These are phyloP conservation scores for Neonectria coccinea DNA, from an alignment of 2,329 filamentous ascomycete genomes.

Conservation along the genomic window DNA sequence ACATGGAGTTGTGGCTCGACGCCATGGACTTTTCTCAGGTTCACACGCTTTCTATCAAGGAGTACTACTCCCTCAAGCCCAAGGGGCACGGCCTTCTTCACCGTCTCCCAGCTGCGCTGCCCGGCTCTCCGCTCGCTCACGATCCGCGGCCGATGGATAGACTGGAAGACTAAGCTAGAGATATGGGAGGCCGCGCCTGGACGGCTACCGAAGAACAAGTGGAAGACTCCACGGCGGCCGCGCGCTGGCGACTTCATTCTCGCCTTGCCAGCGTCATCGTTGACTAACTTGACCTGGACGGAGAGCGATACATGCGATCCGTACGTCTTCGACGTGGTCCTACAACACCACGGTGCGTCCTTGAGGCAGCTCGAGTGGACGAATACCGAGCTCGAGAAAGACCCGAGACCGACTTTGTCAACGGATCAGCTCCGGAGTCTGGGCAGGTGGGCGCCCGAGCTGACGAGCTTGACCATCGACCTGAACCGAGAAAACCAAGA, in stretches of 20 bases:
- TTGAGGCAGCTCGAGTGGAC: constrained; percentile 27
- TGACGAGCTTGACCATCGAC: constrained; percentile 21
- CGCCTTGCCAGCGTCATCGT: neutral
- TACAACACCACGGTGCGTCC: constrained; percentile 20
- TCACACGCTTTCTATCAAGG: constrained; percentile 17
- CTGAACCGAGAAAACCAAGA: neutral
- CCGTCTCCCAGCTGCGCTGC: constrained; percentile 7
- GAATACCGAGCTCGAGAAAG: neutral
- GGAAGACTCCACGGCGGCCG: neutral
- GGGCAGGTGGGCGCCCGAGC: constrained; percentile 4
- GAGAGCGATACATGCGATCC: neutral
- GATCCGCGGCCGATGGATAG: constrained; percentile 15
- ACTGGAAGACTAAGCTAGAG: constrained; percentile 2
- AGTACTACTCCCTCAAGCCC: neutral
- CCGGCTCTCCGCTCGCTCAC: constrained; percentile 3
- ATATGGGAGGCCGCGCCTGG: neutral
- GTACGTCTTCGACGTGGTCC: constrained; percentile 7
- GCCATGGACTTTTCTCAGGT: constrained; percentile 35
- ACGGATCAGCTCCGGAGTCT: constrained; percentile 9
- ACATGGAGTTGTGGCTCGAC: constrained; percentile 30
- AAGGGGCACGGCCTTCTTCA: neutral
- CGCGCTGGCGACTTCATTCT: constrained; percentile 22
- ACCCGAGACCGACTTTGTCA: constrained; percentile 8
- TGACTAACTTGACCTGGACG: constrained; percentile 18
- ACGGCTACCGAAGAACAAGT: neutral